phyloP scores from a whole-genome alignment of 1,139 yeast species.

The Saccharomyces hybrid region DNA sequence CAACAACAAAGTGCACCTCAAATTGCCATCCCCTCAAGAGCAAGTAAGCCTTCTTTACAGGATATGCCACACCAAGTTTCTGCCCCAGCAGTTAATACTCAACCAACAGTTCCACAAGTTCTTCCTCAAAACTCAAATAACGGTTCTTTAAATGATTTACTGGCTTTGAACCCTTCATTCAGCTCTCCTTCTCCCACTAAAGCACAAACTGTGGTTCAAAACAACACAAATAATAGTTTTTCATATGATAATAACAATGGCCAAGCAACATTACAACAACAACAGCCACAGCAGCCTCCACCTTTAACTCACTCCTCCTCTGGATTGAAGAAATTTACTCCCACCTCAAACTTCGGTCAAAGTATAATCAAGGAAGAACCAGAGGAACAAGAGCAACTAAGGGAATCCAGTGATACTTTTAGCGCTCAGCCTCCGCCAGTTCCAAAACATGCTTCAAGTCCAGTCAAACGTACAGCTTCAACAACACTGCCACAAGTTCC shows the following conservation, averaged over 20 bases:
- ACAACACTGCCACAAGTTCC: slow-evolving; percentile 27
- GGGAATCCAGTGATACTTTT: neutral
- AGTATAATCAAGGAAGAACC: slow-evolving; percentile 39
- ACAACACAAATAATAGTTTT: slow-evolving; percentile 18
- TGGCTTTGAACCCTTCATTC: slow-evolving; percentile 49
- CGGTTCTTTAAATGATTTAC: slow-evolving; percentile 62
- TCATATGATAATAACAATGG: neutral
- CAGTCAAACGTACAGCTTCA: slow-evolving; percentile 23
- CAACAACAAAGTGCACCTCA: slow-evolving; percentile 21
- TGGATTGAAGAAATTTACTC: slow-evolving; percentile 32
- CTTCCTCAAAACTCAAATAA: slow-evolving; percentile 32
- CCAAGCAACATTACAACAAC: slow-evolving; percentile 18
- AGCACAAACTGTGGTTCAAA: slow-evolving; percentile 25
- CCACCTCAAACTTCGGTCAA: slow-evolving; percentile 57
- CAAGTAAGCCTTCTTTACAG: slow-evolving; percentile 30
- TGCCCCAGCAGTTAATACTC: slow-evolving; percentile 13
- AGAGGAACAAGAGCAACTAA: slow-evolving; percentile 21
- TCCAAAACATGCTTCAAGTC: slow-evolving; percentile 21
- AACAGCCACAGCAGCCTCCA: slow-evolving; percentile 23
- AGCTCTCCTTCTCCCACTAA: slow-evolving; percentile 29
- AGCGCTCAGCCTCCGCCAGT: slow-evolving; percentile 7
- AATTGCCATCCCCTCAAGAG: slow-evolving; percentile 31
- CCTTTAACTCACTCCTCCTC: slow-evolving; percentile 6
- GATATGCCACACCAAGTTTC: slow-evolving; percentile 20
- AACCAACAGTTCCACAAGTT: slow-evolving; percentile 17